These are phyloP conservation scores for Parathielavia appendiculata DNA, from an alignment of 495 filamentous ascomycete species.

Conservation along the genomic window DNA sequence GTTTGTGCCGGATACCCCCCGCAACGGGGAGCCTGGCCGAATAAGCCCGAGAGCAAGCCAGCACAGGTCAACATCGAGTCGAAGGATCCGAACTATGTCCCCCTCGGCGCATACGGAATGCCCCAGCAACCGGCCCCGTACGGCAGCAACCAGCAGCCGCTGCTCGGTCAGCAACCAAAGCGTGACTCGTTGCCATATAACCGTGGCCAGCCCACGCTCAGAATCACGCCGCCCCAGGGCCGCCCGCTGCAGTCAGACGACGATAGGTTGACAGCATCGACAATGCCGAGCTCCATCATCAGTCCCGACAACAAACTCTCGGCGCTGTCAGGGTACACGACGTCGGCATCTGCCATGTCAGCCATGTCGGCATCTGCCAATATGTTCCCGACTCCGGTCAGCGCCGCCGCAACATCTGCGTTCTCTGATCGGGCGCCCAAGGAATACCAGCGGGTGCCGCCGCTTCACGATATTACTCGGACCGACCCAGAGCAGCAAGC, in stretches of 20 bases:
- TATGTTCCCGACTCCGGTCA: conserved; percentile 51
- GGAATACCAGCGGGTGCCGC: conserved; percentile 51
- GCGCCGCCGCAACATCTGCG: conserved; percentile 39
- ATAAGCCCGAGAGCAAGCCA: conserved; percentile 54
- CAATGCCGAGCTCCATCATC: conserved; percentile 45
- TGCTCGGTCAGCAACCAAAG: conserved; percentile 33
- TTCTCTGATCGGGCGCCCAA: conserved; percentile 47
- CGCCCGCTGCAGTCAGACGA: conserved; percentile 47
- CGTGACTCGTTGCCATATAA: conserved; percentile 48
- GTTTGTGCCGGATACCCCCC: conserved; percentile 87
- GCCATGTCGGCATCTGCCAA: conserved; percentile 32
- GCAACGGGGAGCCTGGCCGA: conserved; percentile 61
- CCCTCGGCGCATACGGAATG: conserved; percentile 56
- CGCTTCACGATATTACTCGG: conserved; percentile 49
- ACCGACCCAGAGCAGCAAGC: conserved; percentile 39
- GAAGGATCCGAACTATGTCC: conserved; percentile 63
- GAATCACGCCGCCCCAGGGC: conserved; percentile 53
- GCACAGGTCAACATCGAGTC: conserved; percentile 76
- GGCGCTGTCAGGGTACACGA: conserved; percentile 44
- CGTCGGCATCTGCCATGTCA: conserved; percentile 31
- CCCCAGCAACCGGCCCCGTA: conserved; percentile 38
- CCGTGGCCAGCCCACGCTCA: conserved; percentile 47
- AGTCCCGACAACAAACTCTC: conserved; percentile 54
- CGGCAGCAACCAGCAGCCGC: conserved; percentile 23
- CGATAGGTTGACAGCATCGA: conserved; percentile 44